phyloP scores from a whole-genome alignment of 2,329 filamentous ascomycete species.

The Fusarium tupiense region DNA sequence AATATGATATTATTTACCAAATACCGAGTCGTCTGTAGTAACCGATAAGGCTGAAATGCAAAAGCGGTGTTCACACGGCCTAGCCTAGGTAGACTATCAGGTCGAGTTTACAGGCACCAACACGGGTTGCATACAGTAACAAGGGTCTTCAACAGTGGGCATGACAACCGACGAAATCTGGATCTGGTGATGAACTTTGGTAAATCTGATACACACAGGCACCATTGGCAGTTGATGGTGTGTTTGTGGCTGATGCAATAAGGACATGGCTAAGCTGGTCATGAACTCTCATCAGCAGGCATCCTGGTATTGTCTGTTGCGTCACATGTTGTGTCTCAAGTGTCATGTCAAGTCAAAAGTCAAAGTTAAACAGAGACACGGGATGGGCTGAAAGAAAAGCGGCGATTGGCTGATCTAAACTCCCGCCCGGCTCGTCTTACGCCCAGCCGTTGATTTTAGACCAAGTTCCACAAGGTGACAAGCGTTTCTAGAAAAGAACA shows the following conservation, averaged over 20 bases:
- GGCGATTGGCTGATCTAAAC: conserved; percentile 10
- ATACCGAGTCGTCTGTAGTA: background rate
- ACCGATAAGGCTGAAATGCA: background rate
- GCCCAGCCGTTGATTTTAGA: background rate
- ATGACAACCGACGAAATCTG: background rate
- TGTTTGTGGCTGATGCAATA: conserved; percentile 6
- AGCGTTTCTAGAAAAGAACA: conserved; percentile 27
- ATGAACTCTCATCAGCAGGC: conserved; percentile 32
- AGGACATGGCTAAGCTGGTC: conserved; percentile 17
- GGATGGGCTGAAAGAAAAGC: conserved; percentile 3
- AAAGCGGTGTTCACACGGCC: background rate
- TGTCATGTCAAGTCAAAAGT: background rate
- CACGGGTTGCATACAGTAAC: background rate
- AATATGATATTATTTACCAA: background rate
- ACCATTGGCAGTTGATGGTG: background rate
- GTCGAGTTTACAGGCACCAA: background rate
- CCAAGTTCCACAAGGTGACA: conserved; percentile 17
- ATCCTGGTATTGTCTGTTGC: conserved; percentile 3
- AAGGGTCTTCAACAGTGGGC: background rate
- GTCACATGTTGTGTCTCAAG: conserved; percentile 25
- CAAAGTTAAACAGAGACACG: background rate
- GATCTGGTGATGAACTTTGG: background rate
- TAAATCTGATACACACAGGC: background rate
- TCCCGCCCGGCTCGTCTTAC: conserved; percentile 16
- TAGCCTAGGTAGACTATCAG: background rate